Percentiles rank a stretch among this genome's conserved stretches.
Conservation (phyloP, 306 rosid species). For the Dryas alaskensis region DNA sequence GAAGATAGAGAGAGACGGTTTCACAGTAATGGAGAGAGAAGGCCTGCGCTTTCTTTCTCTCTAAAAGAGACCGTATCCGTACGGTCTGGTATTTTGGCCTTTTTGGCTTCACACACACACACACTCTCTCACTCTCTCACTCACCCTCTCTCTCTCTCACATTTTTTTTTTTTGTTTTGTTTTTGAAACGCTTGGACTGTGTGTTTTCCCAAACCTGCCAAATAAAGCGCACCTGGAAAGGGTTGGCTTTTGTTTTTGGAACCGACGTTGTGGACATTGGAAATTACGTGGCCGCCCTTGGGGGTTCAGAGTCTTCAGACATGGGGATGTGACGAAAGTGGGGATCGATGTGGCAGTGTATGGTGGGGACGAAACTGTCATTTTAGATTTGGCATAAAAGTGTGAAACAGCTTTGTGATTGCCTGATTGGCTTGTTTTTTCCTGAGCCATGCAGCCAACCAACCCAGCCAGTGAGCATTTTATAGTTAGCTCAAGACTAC, state of each 20-base stretch:
- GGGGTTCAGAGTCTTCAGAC: neutral
- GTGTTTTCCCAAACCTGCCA: slow-evolving; percentile 38
- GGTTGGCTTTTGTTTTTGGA: neutral
- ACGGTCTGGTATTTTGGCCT: slow-evolving; percentile 40
- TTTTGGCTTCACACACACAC: slow-evolving; percentile 23
- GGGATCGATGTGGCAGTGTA: neutral
- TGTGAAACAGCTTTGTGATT: neutral
- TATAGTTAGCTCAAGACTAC: no score
- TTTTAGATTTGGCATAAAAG: neutral
- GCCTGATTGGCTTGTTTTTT: neutral
- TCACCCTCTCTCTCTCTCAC: neutral
- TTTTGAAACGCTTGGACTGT: neutral
- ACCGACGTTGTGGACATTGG: slow-evolving; percentile 31
- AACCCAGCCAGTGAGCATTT: no score
- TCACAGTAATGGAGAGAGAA: slow-evolving; percentile 30
- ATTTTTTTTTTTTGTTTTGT: neutral
- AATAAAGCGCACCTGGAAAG: slow-evolving; percentile 35
- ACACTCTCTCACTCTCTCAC: no score
- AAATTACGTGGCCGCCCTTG: slow-evolving; percentile 30
- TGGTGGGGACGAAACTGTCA: slow-evolving; percentile 27
- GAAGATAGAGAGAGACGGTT: slow-evolving; percentile 23
- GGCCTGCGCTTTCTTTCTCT: slow-evolving; percentile 16
- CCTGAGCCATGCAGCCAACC: neutral
- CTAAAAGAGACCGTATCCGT: slow-evolving; percentile 26
- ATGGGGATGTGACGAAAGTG: neutral